A percentile compares a stretch with the other conserved stretches of the same genome.
Conservation (phyloP, 2,329 filamentous ascomycete genomes). For the Neofusicoccum sp. region DNA sequence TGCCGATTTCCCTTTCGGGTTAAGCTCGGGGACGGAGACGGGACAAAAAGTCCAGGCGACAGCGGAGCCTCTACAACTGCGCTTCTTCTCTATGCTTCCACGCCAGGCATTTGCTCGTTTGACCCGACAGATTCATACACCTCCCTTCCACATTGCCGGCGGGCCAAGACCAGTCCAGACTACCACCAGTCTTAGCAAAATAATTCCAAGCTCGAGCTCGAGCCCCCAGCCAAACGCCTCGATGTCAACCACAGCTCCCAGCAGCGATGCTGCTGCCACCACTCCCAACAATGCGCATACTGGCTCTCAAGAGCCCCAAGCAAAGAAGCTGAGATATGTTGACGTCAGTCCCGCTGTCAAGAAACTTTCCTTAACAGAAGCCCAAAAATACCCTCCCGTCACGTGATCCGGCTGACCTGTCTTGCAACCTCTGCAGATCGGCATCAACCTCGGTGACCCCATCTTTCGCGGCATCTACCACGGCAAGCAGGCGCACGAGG, state of each 20-base stretch:
- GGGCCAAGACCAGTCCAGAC: background rate
- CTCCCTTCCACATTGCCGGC: background rate
- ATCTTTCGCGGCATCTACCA: conserved; percentile 86
- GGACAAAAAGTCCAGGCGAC: conserved; percentile 4
- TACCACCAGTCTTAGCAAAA: background rate
- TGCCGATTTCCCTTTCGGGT: conserved; percentile 12
- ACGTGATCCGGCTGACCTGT: conserved; percentile 4
- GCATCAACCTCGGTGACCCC: conserved; percentile 93
- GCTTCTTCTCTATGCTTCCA: conserved; percentile 5
- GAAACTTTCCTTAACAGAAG: background rate
- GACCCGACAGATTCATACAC: background rate
- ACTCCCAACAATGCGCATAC: background rate
- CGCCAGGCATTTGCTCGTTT: background rate
- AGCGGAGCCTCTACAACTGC: background rate
- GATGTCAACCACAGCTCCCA: conserved; percentile 3
- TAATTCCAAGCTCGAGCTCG: background rate
- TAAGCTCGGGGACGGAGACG: conserved; percentile 7
- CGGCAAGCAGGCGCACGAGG: conserved; percentile 72
- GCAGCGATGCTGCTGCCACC: background rate
- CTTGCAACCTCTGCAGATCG: conserved; percentile 59
- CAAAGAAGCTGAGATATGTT: conserved; percentile 10
- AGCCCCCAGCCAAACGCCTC: background rate
- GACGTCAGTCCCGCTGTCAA: background rate
- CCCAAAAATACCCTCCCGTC: background rate
- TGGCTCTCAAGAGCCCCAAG: background rate